Base-by-base conservation (phyloP, 2,329 filamentous ascomycete species). In the Penicillium griseofulvum region DNA sequence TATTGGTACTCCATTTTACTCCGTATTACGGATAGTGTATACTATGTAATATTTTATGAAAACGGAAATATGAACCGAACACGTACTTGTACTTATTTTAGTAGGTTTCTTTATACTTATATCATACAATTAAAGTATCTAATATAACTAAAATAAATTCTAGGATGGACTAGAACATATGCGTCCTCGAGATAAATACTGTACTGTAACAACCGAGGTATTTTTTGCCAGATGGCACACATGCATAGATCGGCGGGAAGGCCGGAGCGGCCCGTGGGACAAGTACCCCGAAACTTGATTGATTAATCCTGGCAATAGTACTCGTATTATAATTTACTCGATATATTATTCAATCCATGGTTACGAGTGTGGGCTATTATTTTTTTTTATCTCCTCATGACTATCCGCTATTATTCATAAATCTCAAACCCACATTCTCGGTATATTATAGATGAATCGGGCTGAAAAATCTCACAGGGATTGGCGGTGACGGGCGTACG, bases 181-280 rank as follows among this genome's bases (percentile, higher is more conserved):
- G 28, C 16, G 17, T 8, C 8, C 17, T 41, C 28, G 31, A n/a
- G 19, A 34, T 11, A 34, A 16, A 36, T 36, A 49, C 28, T 34
- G 36, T 53, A 53, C 44, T 33, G 34, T 50, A 49, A 33, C 37
- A 28, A 7, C 42, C n/a, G 22, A 28, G 28, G 44, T 54, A 54
- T 54, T 47, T 42, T 42, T 41, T 54, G 48, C 42, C 55, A 55
- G 54, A 61, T 63, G 55, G 60, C 56, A 62, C 61, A 64, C 57
- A 65, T 65, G 63, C 63, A 65, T 59, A 65, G 63, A 65, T 66
- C 63, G 62, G 62, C 63, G 63, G 63, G 63, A 65, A 66, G 64
- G 53, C 63, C 63, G 63, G 63, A 60, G 62, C 63, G 63, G 63
- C 64, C 63, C 62, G 65, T 65, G 63, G 62, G 60, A 65, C 59